These are phyloP conservation scores for Trichosporon sp. DNA, from an alignment of 1,284 basidiomycete species.

Conservation along the genomic window DNA sequence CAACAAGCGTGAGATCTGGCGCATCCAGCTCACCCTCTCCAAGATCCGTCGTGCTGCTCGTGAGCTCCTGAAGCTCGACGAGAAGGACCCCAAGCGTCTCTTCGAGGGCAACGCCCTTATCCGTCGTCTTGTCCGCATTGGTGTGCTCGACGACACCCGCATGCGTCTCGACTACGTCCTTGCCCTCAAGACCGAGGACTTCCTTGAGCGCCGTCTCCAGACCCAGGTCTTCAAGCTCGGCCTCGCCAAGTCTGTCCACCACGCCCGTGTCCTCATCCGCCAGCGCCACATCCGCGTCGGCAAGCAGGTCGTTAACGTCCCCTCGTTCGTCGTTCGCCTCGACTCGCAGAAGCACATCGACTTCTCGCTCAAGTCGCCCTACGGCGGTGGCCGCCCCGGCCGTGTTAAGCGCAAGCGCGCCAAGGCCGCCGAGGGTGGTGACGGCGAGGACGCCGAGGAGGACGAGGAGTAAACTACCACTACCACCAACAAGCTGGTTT, in stretches of 20 bases:
- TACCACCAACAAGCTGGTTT: constrained; percentile 1
- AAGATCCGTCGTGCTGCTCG: constrained; percentile 99
- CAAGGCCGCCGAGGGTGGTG: constrained; percentile 84
- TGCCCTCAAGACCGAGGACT: constrained; percentile 98
- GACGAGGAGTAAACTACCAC: constrained; percentile 55
- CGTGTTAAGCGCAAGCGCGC: constrained; percentile 99
- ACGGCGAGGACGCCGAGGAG: constrained; percentile 80
- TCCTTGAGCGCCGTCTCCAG: constrained; percentile 98
- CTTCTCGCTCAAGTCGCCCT: constrained; percentile 95
- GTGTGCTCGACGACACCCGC: constrained; percentile 97
- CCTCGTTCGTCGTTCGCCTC: constrained; percentile 96
- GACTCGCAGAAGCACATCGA: constrained; percentile 99
- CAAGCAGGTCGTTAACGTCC: constrained; percentile 99
- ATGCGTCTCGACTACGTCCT: constrained; percentile 99
- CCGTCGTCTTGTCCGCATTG: constrained; percentile 96
- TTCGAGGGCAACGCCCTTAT: constrained; percentile 99
- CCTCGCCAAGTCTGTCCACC: constrained; percentile 96
- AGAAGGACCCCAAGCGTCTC: constrained; percentile 99
- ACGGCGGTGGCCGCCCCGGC: constrained; percentile 92
- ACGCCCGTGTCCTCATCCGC: constrained; percentile 95
- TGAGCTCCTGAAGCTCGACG: constrained; percentile 99
- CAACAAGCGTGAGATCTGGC: constrained; percentile 99
- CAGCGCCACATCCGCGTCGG: constrained; percentile 82
- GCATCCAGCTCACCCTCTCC: constrained; percentile 94
- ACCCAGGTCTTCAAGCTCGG: constrained; percentile 98